Percentiles rank a stretch among this genome's conserved stretches.
phyloP scores from a whole-genome alignment of 1,139 yeast species.

The Entelexis paramagnoliae region DNA sequence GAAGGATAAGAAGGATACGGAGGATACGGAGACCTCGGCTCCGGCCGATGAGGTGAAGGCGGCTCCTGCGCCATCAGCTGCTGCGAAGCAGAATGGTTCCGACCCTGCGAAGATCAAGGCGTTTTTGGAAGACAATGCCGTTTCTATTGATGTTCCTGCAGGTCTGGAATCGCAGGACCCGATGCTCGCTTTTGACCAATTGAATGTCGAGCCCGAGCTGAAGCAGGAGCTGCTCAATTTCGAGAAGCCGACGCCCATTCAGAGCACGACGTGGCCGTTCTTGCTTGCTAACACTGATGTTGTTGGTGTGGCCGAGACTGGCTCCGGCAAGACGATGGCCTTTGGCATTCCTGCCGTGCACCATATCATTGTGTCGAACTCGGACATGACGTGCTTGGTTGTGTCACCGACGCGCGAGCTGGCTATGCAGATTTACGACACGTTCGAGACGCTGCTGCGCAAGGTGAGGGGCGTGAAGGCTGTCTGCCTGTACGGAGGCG shows the following conservation, averaged over 20 bases:
- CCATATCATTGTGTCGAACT: slow-evolving; percentile 33
- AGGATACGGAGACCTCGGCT: slow-evolving; percentile 35
- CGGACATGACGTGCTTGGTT: slow-evolving; percentile 54
- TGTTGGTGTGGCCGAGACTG: slow-evolving; percentile 97
- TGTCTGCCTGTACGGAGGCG: slow-evolving; percentile 94
- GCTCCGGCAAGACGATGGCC: slow-evolving; percentile 95
- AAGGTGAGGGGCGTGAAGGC: slow-evolving; percentile 41
- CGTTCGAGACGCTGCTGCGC: slow-evolving; percentile 53
- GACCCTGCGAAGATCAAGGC: slow-evolving; percentile 34
- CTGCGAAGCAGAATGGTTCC: background rate
- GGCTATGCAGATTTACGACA: slow-evolving; percentile 88
- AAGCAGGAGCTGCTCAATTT: slow-evolving; percentile 52
- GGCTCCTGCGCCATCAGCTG: slow-evolving; percentile 22
- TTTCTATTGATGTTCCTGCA: slow-evolving; percentile 64
- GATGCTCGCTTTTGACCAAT: slow-evolving; percentile 54
- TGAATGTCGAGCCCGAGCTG: slow-evolving; percentile 48
- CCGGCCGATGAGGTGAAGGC: slow-evolving; percentile 25
- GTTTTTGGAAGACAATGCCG: slow-evolving; percentile 63
- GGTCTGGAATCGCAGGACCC: slow-evolving; percentile 44
- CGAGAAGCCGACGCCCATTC: slow-evolving; percentile 92
- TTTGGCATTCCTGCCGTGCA: slow-evolving; percentile 96
- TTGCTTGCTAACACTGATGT: slow-evolving; percentile 72
- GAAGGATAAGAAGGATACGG: slow-evolving; percentile 33
- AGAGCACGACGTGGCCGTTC: slow-evolving; percentile 95
- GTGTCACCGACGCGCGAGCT: slow-evolving; percentile 96